Evolutionary conservation across 2,329 filamentous ascomycete genomes (phyloP), one percentile per base, ranked within the genome.

Genomic region (Botrytis squamosa): DNA sequence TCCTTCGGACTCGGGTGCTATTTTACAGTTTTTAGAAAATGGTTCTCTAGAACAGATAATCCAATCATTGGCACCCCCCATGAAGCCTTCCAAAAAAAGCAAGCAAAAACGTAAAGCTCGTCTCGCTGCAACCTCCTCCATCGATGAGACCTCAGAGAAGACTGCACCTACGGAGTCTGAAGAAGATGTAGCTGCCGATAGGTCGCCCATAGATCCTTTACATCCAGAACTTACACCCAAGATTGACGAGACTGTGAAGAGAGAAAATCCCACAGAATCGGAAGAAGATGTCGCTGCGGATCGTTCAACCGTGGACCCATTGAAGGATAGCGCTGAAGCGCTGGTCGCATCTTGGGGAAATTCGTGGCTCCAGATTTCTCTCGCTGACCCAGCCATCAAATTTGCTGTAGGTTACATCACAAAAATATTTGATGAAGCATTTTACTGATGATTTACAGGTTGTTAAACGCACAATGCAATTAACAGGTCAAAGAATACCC

Each of bases 381-480:
- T 96, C 42, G 81, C 83, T 29, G 87, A 93, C 77, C 82, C 85
- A 1, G 82, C 85, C 59, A 80, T 92, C 76, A 94, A 93, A 81
- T 95, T 96, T 84, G 89, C 90, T 73, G 93, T 96, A 87, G 76
- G 91, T 86, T 75, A 52, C 57, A 42, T 59, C 22, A 52, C 40
- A 7, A 38, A 10, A 18, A 20, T 25, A 9, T 29, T 4, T 20
- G 40, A 55, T 4, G 22, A 4, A 2, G 55, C 25, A 52, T 59
- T 59, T 38, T 70, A 72, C 75, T 78, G 73, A 78, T 46, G 64
- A 33, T 70, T 33, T 59, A 40, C 77, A 98, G 95, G 87, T 96
- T 77, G 85, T 91, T 79, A 97, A 97, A 84, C 91, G 93, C 74
- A 85, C 94, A 75, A 89, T 92, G 81, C 92, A 96, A 81, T 86